Evolutionary conservation across 106 monocot genomes (phyloP).

Genomic region (Hemerocallis citrina): DNA sequence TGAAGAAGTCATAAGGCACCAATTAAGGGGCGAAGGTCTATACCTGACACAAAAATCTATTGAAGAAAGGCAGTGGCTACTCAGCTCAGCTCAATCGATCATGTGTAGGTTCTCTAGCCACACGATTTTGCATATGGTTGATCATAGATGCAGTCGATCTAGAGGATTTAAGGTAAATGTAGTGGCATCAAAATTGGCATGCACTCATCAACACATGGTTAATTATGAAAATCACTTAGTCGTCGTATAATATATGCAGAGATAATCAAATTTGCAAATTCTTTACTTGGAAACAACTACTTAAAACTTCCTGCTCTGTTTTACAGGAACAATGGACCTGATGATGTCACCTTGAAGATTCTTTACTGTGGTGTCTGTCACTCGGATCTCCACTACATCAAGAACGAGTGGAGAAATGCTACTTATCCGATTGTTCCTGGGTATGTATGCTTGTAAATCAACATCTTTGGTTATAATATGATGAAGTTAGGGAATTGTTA

Average conservation of each 20-base stretch:
- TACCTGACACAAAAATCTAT: too few species aligned
- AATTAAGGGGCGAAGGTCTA: too few species aligned
- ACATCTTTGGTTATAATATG: background rate
- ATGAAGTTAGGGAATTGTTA: background rate
- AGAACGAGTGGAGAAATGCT: constrained; percentile 23
- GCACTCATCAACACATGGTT: background rate
- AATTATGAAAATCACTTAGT: too few species aligned
- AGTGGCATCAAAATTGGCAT: background rate
- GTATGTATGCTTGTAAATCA: background rate
- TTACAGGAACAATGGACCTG: constrained; percentile 11
- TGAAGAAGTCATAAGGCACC: too few species aligned
- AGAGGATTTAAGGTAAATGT: too few species aligned
- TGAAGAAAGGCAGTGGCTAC: too few species aligned
- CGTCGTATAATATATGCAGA: too few species aligned
- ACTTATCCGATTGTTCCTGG: constrained; percentile 16
- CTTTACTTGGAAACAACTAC: background rate
- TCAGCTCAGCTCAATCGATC: too few species aligned
- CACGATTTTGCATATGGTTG: too few species aligned
- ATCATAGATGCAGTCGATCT: too few species aligned
- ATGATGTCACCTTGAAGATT: constrained; percentile 22
- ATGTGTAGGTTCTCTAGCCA: too few species aligned
- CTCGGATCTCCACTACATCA: constrained; percentile 17
- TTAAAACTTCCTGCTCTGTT: background rate
- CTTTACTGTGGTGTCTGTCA: constrained; percentile 22
- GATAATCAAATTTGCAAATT: background rate